Base-by-base conservation (phyloP, 2,329 filamentous ascomycete genomes). In the Diaporthe sp. region DNA sequence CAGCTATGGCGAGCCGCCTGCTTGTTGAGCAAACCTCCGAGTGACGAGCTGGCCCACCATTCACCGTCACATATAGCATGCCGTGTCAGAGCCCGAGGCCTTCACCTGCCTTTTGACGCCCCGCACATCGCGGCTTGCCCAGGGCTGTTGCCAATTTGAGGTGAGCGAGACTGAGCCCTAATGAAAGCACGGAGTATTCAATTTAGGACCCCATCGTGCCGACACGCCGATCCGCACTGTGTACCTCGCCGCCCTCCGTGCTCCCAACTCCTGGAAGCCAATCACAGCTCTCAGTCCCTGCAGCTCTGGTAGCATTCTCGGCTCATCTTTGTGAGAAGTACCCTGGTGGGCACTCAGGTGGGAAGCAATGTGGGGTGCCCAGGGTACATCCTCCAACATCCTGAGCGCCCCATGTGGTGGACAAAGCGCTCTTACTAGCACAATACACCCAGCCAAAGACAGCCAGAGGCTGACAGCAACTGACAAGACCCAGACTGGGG, bases 221-320 rank as follows among this genome's bases (percentile, higher is more conserved):
- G 22, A 63, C 22, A 30, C 19, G 56, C 47, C 12, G 56, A 55
- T 39, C 44, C 70, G 44, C 56, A 71, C 70, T 61, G 70, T 71
- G 50, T 65, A 71, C 58, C 37, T 55, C 47, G 8, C 25, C 39
- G 22, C 12, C 17, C 53, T n/a, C 51, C 22, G 27, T 70, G 50
- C 42, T 37, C 53, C 66, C 66, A 53, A 63, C 32, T 63, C 44
- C 25, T 32, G 56, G 56, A 15, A 44, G 56, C 70, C 70, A 71
- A 63, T 71, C 70, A 63, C 56, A 51, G 55, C 69, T 42, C 47
- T 22, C 53, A 27, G 32, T n/a, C 47, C 13, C 63, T 53, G 44
- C 63, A 68, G 53, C 55, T 59, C 69, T 61, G 70, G 70, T 63
- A 53, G 56, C 56, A 71, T 63, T 71, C 47, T 63, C 70, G 70